Evolutionary conservation across 371 early-diverging fungal species (phyloP).

Genomic region (Edhazardia aedis): DNA sequence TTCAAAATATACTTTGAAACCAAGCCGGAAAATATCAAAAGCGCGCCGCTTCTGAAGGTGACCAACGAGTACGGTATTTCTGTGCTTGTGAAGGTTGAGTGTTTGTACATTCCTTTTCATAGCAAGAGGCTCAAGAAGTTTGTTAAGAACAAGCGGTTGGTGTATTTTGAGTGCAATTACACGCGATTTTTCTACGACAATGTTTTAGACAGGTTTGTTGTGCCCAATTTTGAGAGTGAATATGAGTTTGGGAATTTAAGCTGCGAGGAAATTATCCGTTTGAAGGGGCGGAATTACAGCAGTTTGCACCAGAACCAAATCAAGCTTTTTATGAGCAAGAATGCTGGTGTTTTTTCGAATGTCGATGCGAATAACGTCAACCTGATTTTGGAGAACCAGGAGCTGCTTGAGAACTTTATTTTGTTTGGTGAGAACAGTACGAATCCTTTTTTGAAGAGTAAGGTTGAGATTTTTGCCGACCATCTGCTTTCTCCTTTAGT

Average conservation of each 20-base stretch:
- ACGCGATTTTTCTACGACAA: background rate
- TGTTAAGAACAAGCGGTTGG: background rate
- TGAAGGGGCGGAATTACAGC: background rate
- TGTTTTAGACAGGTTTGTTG: background rate
- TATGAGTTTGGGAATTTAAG: too few relatives aligned
- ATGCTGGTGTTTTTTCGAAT: too few relatives aligned
- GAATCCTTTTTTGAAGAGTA: background rate
- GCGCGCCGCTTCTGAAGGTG: background rate
- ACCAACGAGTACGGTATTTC: background rate
- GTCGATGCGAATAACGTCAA: too few relatives aligned
- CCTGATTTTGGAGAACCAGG: background rate
- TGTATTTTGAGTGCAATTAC: background rate
- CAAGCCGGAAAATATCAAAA: background rate
- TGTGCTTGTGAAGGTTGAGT: background rate
- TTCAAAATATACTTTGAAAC: background rate
- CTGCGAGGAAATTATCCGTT: background rate
- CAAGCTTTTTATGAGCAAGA: background rate
- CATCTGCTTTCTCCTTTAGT: background rate
- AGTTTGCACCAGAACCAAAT: background rate
- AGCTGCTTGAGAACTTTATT: background rate
- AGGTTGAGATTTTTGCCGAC: background rate
- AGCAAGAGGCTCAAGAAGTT: background rate
- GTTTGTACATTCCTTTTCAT: background rate
- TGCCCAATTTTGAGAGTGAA: too few relatives aligned
- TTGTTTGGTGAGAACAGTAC: background rate